Evolutionary conservation across 164 flowering plant genomes (phyloP), one percentile per base, ranked within the genome.

Genomic region (Tinospora cordifolia): DNA sequence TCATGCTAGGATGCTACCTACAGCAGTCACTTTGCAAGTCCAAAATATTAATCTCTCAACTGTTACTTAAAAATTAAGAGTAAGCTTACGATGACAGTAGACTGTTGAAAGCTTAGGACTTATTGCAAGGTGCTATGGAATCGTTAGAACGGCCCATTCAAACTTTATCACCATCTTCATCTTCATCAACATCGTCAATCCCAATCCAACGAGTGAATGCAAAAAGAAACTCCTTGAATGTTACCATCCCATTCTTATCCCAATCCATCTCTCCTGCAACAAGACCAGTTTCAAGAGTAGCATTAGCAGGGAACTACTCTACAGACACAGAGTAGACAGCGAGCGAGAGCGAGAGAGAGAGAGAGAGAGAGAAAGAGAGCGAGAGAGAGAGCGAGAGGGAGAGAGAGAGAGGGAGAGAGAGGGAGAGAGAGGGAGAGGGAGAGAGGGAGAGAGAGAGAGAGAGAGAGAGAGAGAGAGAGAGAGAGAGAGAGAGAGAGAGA

Each of bases 191-290:
- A 0, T 91, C 98, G 34, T 87, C 97, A 8, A 94, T 89, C 57
- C 98, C 97, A 63, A 92, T 88, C 98, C 97, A 94, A 17, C 86
- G 80, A 27, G 92, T 94, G 79, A 94, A 90, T 30, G 98, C 96
- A 76, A 94, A 94, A 24, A 94, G 89, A 73, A 92, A 94, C 64
- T 92, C 98, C 80, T 94, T 92, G 86, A 94, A 94, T 78, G 90
- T 86, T 77, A 94, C 98, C 93, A 81, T 87, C 70, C 98, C 98
- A 81, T 94, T 94, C 69, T 82, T 88, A 72, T 94, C 97, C 97
- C 98, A 90, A 81, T 92, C 98, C 98, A 92, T 94, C 80, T 94
- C 98, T 69, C 92, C 97, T 94, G 96, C 83, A 83, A 63, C 17
- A 8, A 39, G 62, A 38, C 63, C 21, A 25, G 12, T 54, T 44